Conservation (phyloP, 2,329 filamentous ascomycete species). For the Tolypocladium endophyticum region DNA sequence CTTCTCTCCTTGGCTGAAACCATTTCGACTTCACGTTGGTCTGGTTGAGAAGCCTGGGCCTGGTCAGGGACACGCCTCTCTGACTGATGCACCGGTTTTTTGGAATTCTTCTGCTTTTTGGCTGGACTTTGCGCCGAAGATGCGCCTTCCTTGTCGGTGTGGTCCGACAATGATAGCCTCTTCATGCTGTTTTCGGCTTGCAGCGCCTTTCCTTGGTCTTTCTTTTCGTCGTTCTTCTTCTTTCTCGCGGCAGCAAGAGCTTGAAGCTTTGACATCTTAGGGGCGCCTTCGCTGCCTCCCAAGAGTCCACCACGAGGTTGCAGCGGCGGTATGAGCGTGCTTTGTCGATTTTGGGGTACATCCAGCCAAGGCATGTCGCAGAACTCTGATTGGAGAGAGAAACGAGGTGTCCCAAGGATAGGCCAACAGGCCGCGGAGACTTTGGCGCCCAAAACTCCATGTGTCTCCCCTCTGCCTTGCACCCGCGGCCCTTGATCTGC, state of each 20-base stretch:
- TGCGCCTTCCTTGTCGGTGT: slow-evolving; percentile 17
- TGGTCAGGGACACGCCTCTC: background rate
- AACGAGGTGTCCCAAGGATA: background rate
- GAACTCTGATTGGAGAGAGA: slow-evolving; percentile 42
- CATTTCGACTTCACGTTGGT: background rate
- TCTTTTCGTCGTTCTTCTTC: slow-evolving; percentile 64
- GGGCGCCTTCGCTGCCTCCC: slow-evolving; percentile 57
- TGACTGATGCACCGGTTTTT: background rate
- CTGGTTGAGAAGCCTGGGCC: background rate
- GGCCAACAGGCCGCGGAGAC: background rate
- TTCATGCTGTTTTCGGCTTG: slow-evolving; percentile 17
- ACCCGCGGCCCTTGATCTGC: slow-evolving; percentile 16
- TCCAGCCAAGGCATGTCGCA: slow-evolving; percentile 77
- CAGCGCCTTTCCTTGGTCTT: slow-evolving; percentile 14
- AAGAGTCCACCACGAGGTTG: slow-evolving; percentile 57
- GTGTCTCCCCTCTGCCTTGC: slow-evolving; percentile 2
- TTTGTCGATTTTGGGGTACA: slow-evolving; percentile 54
- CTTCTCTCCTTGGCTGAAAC: background rate
- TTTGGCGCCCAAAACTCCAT: background rate
- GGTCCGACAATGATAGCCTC: slow-evolving; percentile 20
- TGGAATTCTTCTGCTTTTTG: slow-evolving; percentile 14
- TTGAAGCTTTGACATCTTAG: slow-evolving; percentile 82
- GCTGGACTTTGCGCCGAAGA: slow-evolving; percentile 5
- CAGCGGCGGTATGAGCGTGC: slow-evolving; percentile 49
- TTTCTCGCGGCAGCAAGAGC: slow-evolving; percentile 78